Conservation (phyloP, 805 yeast genomes). For the Alloascoidea africana region DNA sequence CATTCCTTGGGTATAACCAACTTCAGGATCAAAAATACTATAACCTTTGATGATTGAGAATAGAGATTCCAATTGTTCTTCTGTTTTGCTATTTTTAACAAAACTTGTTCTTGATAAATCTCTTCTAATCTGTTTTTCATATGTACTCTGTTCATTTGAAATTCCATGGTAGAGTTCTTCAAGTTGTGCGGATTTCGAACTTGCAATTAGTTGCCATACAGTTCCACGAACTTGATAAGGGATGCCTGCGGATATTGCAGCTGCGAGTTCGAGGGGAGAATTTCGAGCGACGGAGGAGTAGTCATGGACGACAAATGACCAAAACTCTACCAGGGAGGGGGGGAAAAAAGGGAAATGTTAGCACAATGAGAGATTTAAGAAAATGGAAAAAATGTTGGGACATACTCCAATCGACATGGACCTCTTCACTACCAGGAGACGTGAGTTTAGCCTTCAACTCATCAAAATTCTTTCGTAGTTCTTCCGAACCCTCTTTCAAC, state of each 20-base stretch:
- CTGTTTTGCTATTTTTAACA: conserved; percentile 36
- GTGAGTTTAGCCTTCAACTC: background rate
- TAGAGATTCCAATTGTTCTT: conserved; percentile 35
- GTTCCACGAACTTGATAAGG: conserved; percentile 80
- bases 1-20: conserved; percentile 98
- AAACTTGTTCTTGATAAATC: conserved; percentile 82
- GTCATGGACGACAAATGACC: conserved; percentile 73
- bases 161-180: conserved; percentile 42
- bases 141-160: conserved; percentile 30
- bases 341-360: too few species aligned
- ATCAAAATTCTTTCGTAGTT: background rate
- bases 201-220: conserved; percentile 82
- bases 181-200: conserved; percentile 50
- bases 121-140: conserved; percentile 62
- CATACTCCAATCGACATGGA: conserved; percentile 16
- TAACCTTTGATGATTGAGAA: conserved; percentile 72
- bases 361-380: too few species aligned
- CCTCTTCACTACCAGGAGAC: background rate
- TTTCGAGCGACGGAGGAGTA: conserved; percentile 51
- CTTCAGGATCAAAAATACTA: conserved; percentile 76
- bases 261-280: conserved; percentile 42
- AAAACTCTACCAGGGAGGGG: too few species aligned
- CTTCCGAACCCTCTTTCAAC: conserved; percentile 1
- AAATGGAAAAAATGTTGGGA: too few species aligned
- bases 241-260: conserved; percentile 58